These are phyloP conservation scores for Daldinia grandis DNA, from an alignment of 495 filamentous ascomycete genomes.

Conservation along the genomic window DNA sequence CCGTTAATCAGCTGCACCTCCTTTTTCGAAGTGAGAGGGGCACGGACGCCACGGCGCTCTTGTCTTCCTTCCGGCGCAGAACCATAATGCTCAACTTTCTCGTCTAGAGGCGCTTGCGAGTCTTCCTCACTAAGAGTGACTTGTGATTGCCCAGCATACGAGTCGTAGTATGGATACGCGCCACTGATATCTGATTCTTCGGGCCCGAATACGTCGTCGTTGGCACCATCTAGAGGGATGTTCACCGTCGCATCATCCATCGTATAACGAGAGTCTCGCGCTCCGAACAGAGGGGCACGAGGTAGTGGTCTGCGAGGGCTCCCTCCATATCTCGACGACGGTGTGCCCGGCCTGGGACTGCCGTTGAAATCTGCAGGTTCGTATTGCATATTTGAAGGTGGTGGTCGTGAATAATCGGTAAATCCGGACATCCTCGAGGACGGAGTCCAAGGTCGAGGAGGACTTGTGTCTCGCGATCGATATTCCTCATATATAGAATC, in stretches of 20 bases:
- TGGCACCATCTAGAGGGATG: constrained; percentile 64
- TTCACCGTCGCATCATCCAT: constrained; percentile 63
- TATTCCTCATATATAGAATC: constrained; percentile 56
- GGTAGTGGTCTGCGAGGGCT: constrained; percentile 89
- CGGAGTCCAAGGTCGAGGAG: constrained; percentile 77
- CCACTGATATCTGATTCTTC: constrained; percentile 59
- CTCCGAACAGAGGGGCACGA: constrained; percentile 83
- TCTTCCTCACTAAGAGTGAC: constrained; percentile 53
- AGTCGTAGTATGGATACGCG: constrained; percentile 54
- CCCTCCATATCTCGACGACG: constrained; percentile 84
- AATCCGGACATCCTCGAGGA: constrained; percentile 60
- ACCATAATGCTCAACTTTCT: constrained; percentile 77
- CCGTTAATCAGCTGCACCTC: constrained; percentile 97
- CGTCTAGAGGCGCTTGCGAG: constrained; percentile 59
- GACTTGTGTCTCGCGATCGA: constrained; percentile 50
- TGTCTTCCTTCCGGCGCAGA: constrained; percentile 87
- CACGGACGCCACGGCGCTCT: constrained; percentile 80
- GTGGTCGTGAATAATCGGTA: constrained; percentile 72
- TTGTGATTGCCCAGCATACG: constrained; percentile 72
- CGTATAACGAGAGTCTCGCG: constrained; percentile 49
- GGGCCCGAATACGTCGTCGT: constrained; percentile 81
- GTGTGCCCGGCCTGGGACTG: constrained; percentile 87
- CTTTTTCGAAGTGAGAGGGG: constrained; percentile 89
- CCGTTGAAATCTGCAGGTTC: constrained; percentile 91
- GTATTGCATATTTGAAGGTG: constrained; percentile 73